Base-by-base conservation (phyloP, 805 yeast species). In the Wickerhamomyces sydowiorum region DNA sequence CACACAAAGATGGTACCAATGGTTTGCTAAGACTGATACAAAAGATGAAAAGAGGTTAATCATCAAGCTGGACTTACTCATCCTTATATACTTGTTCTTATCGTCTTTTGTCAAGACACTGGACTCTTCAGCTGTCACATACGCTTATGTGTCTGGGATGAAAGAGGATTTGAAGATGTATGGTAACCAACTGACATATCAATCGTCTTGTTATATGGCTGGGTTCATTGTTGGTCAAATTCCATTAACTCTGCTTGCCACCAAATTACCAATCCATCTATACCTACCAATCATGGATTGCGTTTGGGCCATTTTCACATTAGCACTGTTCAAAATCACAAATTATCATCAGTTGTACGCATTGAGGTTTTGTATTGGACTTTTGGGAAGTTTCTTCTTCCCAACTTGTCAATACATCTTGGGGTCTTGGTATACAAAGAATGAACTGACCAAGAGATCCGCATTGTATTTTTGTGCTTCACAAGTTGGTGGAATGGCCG, bases 131-230 rank as follows among this genome's bases (percentile, higher is more conserved):
- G 81, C 81, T 57, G 58, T 81, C 40, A 72, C 70, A 47, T 78
- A 80, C 51, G 87, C 86, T 2, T 82, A 80, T 51, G 79, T 76
- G 30, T 71, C 79, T 17, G 82, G 84, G 12, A 68, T 82, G 75
- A 60, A 71, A 45, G 77, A 72, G 48, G 78, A 66, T 28, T 62
- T 81, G 34, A 65, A 66, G 5, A 72, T 83, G 69, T 54, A 66
- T 39, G 85, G 84, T 8, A 76, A 79, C 52, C 67, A 76, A 41
- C 65, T 69, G 18, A 47, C 49, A 12, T 43, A 49, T 23, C 46
- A 45, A 37, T 23, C 41, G 12, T 51, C 45, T 2, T 45, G 49
- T 41, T 47, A 38, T 20, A 45, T 41, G 46, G 46, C 49, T 10
- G 60, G 60, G 4, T 49, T 46, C 28, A 51, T 53, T 20, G 23